Percentiles rank a stretch among this genome's conserved stretches.
These are phyloP conservation scores for Pilobolus umbonatus DNA, from an alignment of 192 early-diverging fungal species.

Conservation along the genomic window DNA sequence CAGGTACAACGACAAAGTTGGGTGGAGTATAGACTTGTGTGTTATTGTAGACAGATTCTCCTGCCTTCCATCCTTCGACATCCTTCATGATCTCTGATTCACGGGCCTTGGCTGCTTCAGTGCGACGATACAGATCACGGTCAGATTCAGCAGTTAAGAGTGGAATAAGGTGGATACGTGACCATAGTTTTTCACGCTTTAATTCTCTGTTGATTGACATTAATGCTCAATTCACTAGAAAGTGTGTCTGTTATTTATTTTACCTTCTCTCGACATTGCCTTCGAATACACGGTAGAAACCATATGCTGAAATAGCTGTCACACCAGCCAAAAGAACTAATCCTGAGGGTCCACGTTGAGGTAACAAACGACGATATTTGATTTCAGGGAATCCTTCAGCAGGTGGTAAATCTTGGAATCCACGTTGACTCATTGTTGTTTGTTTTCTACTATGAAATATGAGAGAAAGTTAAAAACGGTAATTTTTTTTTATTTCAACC, in stretches of 20 bases:
- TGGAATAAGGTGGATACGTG: slow-evolving; percentile 87
- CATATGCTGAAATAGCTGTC: slow-evolving; percentile 73
- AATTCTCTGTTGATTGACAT: slow-evolving; percentile 60
- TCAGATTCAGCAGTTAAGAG: slow-evolving; percentile 91
- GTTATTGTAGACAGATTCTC: slow-evolving; percentile 92
- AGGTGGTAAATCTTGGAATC: slow-evolving; percentile 76
- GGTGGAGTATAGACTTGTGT: slow-evolving; percentile 75
- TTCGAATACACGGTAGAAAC: slow-evolving; percentile 69
- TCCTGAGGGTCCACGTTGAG: slow-evolving; percentile 88
- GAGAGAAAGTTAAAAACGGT: too few species aligned
- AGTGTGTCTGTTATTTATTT: background rate
- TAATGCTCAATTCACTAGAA: background rate
- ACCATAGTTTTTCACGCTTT: slow-evolving; percentile 89
- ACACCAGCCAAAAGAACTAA: slow-evolving; percentile 70
- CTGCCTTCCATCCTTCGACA: slow-evolving; percentile 67
- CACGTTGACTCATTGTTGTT: too few species aligned
- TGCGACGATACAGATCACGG: slow-evolving; percentile 83
- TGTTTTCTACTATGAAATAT: too few species aligned
- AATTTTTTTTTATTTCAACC: too few species aligned
- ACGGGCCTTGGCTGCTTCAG: slow-evolving; percentile 60
- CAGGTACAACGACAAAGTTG: slow-evolving; percentile 60
- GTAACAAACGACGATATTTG: slow-evolving; percentile 83
- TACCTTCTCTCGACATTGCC: slow-evolving; percentile 69
- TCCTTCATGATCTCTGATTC: slow-evolving; percentile 88
- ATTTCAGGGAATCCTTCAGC: slow-evolving; percentile 81